A percentile compares a stretch with the other conserved stretches of the same genome.
These are phyloP conservation scores for Talaromyces pinophilus DNA, from an alignment of 2,329 filamentous ascomycete genomes.

Conservation along the genomic window DNA sequence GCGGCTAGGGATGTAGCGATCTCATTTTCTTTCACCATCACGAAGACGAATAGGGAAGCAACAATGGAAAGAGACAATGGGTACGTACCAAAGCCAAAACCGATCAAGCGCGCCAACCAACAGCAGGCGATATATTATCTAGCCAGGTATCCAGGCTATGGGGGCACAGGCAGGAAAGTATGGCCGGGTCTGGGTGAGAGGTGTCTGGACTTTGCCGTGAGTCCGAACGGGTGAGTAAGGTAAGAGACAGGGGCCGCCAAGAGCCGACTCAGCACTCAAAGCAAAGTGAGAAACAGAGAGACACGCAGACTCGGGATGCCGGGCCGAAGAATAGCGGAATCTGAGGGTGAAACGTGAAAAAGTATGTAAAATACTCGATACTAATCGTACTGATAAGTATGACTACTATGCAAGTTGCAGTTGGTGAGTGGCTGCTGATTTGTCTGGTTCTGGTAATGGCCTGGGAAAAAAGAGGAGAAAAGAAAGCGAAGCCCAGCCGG, in stretches of 20 bases:
- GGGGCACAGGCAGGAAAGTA: constrained; percentile 17
- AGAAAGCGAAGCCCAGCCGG: constrained; percentile 16
- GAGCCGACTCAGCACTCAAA: background rate
- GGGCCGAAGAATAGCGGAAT: constrained; percentile 11
- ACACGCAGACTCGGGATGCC: constrained; percentile 5
- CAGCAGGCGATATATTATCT: background rate
- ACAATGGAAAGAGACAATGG: constrained; percentile 8
- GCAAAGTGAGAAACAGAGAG: background rate
- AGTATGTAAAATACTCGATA: constrained; percentile 15
- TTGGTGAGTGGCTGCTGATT: constrained; percentile 14
- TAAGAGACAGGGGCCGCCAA: constrained; percentile 3
- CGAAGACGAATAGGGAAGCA: background rate
- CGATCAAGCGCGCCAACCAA: constrained; percentile 22
- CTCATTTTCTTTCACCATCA: background rate
- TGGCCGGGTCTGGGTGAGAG: constrained; percentile 23
- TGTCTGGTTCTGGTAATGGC: constrained; percentile 10
- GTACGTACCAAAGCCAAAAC: constrained; percentile 23
- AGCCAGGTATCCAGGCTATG: constrained; percentile 7
- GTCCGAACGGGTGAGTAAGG: constrained; percentile 3
- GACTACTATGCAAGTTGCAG: constrained; percentile 4
- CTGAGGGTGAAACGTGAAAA: constrained; percentile 2
- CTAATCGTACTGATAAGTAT: constrained; percentile 10
- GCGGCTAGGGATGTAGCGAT: constrained; percentile 13
- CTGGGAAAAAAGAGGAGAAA: constrained; percentile 22
- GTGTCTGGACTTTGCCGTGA: constrained; percentile 19